Conservation (phyloP, 2,329 filamentous ascomycete species). For the Aspergillus terreus region DNA sequence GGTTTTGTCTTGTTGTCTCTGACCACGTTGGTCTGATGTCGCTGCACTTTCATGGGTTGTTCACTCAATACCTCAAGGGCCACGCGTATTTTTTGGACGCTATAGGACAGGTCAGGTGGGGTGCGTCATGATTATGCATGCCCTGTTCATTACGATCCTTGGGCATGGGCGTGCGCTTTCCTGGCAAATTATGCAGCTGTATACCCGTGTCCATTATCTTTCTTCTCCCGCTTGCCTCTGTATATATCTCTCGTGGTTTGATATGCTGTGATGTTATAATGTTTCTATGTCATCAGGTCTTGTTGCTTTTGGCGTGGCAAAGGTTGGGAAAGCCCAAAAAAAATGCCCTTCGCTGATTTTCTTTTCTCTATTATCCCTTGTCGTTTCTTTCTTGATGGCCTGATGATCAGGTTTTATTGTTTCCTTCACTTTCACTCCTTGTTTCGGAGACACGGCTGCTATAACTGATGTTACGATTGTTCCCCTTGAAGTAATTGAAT, state of each 20-base stretch:
- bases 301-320: background rate
- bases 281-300: background rate
- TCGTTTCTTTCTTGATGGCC: background rate
- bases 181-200: constrained; percentile 15
- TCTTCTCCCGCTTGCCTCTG: constrained; percentile 9
- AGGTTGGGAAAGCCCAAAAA: background rate
- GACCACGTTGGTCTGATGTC: too few relatives aligned
- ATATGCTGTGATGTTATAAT: background rate
- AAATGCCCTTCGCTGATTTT: background rate
- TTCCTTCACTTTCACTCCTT: background rate
- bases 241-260: constrained; percentile 14
- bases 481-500: background rate
- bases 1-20: background rate
- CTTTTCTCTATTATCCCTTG: background rate
- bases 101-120: background rate
- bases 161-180: constrained; percentile 1
- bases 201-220: constrained; percentile 16
- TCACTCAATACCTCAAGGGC: background rate
- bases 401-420: background rate
- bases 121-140: background rate
- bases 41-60: too few relatives aligned
- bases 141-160: background rate
- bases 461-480: background rate
- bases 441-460: background rate
- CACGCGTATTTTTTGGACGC: background rate